Evolutionary conservation across 2,329 filamentous ascomycete species (phyloP), one percentile per base, ranked within the genome.

Genomic region (Xylaria sp.): DNA sequence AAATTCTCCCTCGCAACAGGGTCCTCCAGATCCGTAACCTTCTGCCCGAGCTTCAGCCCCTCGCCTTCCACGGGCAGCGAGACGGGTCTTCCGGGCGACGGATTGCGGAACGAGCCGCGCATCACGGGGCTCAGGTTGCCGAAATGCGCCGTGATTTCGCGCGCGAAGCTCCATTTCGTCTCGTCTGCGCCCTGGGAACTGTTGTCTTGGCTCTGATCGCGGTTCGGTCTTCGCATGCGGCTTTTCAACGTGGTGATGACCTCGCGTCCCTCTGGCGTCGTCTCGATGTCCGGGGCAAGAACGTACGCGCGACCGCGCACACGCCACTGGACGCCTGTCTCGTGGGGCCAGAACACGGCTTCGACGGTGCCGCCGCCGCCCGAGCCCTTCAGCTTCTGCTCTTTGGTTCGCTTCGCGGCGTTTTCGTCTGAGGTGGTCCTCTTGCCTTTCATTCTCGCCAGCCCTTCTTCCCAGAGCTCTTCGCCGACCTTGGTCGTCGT

Each of bases 141-240:
- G 84, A 97, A 98, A 75, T 95, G 92, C 51, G 87, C 91, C 53
- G 91, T 93, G 38, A 97, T 77, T 78, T 97, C 93, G 66, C 82
- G 89, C 49, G 80, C 79, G 89, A 92, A 97, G 69, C 85, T 90
- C 92, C 93, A 97, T 1, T 80, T 77, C 15, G 74, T 75, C 45
- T 79, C 77, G 12, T 78, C 78, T 1, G 72, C 64, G 2, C 28
- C n/a, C n/a, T n/a, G n/a, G n/a, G n/a, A n/a, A n/a, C n/a, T n/a
- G n/a, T n/a, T n/a, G n/a, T n/a, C n/a, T n/a, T 12, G 73, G 73
- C 6, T 73, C 70, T 40, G 37, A 25, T 70, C 69, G 1, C 59
- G 35, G 4, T 11, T 31, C 28, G 4, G 49, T 23, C 38, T 75
- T 64, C 88, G 81, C 90, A 94, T 93, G 67, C 89, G 78, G 62